Conservation (phyloP, 2,329 filamentous ascomycete species). For the Cercospora berteroae region DNA sequence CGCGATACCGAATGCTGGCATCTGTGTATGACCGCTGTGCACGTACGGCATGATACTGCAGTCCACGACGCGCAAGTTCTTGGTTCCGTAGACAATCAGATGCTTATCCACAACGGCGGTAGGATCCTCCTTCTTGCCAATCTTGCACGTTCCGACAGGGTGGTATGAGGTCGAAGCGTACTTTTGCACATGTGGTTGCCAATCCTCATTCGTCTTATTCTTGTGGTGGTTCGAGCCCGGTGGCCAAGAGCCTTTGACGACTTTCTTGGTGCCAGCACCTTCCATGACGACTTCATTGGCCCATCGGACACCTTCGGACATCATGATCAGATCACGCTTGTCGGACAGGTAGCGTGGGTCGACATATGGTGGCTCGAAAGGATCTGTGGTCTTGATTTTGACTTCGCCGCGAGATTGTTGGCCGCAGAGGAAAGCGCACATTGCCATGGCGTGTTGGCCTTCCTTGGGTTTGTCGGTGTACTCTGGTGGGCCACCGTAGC, state of each 20-base stretch:
- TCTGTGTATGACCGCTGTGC: constrained; percentile 55
- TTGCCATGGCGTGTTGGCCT: constrained; percentile 56
- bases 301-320: constrained; percentile 58
- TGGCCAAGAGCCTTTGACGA: constrained; percentile 63
- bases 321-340: constrained; percentile 57
- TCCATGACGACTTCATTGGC: constrained; percentile 61
- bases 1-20: constrained; percentile 59
- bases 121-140: constrained; percentile 51
- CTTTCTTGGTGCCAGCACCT: constrained; percentile 57
- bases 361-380: constrained; percentile 54
- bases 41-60: constrained; percentile 54
- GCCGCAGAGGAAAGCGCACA: constrained; percentile 59
- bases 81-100: constrained; percentile 54
- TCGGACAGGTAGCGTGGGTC: constrained; percentile 60
- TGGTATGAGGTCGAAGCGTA: constrained; percentile 52
- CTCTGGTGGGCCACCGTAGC: constrained; percentile 61
- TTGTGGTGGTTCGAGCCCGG: constrained; percentile 51
- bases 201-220: constrained; percentile 56
- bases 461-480: constrained; percentile 55
- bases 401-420: constrained; percentile 59
- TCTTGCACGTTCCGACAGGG: constrained; percentile 57
- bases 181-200: constrained; percentile 57
- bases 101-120: constrained; percentile 55
- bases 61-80: constrained; percentile 55
- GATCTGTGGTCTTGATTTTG: constrained; percentile 50